Percentiles rank a stretch among this genome's conserved stretches.
phyloP scores from a whole-genome alignment of 306 rosid genomes.

The Prunus dulcis region DNA sequence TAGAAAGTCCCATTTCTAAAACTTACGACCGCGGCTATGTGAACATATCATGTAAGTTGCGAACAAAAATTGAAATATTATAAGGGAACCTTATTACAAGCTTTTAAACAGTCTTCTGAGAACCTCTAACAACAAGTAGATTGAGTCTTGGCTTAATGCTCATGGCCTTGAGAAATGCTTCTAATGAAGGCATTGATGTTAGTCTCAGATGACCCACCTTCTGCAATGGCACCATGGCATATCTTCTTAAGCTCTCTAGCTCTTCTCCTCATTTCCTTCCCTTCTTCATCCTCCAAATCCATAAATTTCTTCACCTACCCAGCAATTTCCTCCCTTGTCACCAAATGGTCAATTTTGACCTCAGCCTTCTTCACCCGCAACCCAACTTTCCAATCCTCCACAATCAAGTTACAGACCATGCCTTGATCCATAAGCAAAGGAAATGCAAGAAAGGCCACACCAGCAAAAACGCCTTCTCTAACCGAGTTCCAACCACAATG shows the following conservation, averaged over 20 bases:
- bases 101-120: too few relatives aligned
- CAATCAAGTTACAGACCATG: constrained; percentile 29
- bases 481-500: constrained; percentile 68
- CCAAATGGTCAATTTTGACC: constrained; percentile 24
- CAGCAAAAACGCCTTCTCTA: constrained; percentile 49
- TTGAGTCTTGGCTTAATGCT: too few relatives aligned
- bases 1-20: too few relatives aligned
- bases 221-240: constrained; percentile 26
- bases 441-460: constrained; percentile 51
- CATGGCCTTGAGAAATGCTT: constrained; percentile 5
- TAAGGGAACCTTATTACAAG: too few relatives aligned
- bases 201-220: constrained; percentile 38
- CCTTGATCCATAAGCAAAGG: constrained; percentile 50
- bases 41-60: too few relatives aligned
- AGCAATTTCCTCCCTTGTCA: constrained; percentile 33
- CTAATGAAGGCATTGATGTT: constrained; percentile 31
- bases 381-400: constrained; percentile 58
- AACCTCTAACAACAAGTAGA: too few relatives aligned
- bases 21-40: too few relatives aligned
- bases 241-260: constrained; percentile 28
- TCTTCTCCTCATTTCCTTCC: constrained; percentile 37
- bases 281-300: constrained; percentile 32
- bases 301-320: constrained; percentile 35
- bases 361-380: constrained; percentile 42
- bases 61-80: too few relatives aligned